Evolutionary conservation across 164 flowering plant genomes (phyloP).

Genomic region (Echeveria elegans): DNA sequence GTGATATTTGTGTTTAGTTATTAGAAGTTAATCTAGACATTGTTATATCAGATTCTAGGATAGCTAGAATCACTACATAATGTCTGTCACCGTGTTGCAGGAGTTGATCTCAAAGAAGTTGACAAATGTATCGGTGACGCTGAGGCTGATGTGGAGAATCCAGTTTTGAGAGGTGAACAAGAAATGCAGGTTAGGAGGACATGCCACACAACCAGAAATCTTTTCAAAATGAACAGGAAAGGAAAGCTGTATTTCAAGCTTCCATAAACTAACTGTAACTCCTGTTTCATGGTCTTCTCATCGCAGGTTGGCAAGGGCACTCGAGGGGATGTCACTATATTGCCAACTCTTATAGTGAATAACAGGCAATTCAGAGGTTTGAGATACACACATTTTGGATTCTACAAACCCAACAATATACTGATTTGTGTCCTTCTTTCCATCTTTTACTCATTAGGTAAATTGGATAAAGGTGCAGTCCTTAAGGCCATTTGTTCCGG

Average conservation of each 20-base stretch:
- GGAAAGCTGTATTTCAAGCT: background rate
- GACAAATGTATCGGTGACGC: constrained; percentile 75
- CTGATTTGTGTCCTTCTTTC: background rate
- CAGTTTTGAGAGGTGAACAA: constrained; percentile 78
- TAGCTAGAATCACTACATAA: constrained; percentile 15
- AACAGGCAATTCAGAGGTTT: constrained; percentile 88
- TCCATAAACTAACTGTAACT: background rate
- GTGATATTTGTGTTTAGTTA: too few species aligned
- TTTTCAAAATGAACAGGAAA: too few species aligned
- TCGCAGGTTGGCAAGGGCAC: constrained; percentile 78
- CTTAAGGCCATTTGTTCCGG: constrained; percentile 94
- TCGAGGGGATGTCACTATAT: constrained; percentile 92
- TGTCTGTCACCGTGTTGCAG: constrained; percentile 19
- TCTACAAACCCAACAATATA: constrained; percentile 1
- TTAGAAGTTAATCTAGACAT: too few species aligned
- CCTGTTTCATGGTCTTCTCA: background rate
- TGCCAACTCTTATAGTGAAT: constrained; percentile 93
- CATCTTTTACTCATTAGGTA: constrained; percentile 40
- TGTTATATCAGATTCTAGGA: constrained; percentile 73
- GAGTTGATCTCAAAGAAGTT: constrained; percentile 56
- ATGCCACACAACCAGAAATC: background rate
- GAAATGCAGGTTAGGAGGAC: constrained; percentile 57
- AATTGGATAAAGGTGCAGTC: constrained; percentile 83
- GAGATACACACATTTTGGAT: background rate
- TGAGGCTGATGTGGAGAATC: constrained; percentile 70